phyloP scores from a whole-genome alignment of 139 green algal species.

The Chlamydomonas schloesseri region DNA sequence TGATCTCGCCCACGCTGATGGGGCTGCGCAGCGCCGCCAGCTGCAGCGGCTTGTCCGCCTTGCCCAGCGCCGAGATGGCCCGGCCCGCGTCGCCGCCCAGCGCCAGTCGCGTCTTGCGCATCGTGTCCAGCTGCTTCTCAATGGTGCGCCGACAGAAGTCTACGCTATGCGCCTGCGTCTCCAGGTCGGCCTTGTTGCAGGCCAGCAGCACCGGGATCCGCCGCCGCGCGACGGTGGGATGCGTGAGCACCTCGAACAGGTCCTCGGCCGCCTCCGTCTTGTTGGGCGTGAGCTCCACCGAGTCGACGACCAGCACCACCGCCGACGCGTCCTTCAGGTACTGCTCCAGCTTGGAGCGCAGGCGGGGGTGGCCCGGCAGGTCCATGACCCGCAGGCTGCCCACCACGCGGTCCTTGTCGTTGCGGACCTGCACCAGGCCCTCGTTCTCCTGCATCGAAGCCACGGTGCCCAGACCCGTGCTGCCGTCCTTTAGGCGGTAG shows the following conservation, averaged over 20 bases:
- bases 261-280: conserved; percentile 69
- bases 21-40: conserved; percentile 44
- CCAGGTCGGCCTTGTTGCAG: conserved; percentile 94
- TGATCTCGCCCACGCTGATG: conserved; percentile 39
- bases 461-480: conserved; percentile 71
- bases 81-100: conserved; percentile 21
- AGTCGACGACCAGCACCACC: conserved; percentile 90
- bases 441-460: conserved; percentile 81
- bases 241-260: conserved; percentile 66
- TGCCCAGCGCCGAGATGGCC: conserved; percentile 6
- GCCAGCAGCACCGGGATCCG: conserved; percentile 88
- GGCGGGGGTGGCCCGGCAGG: conserved; percentile 86
- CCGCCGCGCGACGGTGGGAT: conserved; percentile 58
- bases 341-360: conserved; percentile 71
- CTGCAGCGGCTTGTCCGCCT: conserved; percentile 42
- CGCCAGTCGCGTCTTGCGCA: conserved; percentile 76
- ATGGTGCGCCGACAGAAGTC: conserved; percentile 92
- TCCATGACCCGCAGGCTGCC: conserved; percentile 80
- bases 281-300: conserved; percentile 83
- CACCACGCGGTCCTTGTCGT: conserved; percentile 38
- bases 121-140: conserved; percentile 89
- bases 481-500: conserved; percentile 72
- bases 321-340: conserved; percentile 67
- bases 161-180: conserved; percentile 84
- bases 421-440: conserved; percentile 34